phyloP scores from a whole-genome alignment of 768 basidiomycete genomes.

The Tricholoma flavovirens region DNA sequence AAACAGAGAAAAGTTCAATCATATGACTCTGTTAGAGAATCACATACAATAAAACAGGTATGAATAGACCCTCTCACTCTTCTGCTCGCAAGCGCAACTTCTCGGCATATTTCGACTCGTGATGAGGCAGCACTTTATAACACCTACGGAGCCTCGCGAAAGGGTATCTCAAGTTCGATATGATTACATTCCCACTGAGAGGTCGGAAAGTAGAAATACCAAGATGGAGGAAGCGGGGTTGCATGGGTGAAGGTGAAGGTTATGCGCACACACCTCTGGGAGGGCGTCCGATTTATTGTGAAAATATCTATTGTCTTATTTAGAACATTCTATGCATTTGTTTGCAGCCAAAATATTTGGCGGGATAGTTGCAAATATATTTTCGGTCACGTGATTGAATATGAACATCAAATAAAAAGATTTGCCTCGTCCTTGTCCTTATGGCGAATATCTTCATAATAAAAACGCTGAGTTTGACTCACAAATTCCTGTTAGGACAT shows the following conservation, averaged over 20 bases:
- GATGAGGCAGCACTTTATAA: conserved; percentile 13
- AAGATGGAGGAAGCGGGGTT: neutral
- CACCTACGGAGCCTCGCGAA: neutral
- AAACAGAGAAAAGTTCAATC: conserved; percentile 5
- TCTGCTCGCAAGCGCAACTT: conserved; percentile 60
- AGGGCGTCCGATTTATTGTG: no score
- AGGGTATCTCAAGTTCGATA: neutral
- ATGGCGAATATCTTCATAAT: no score
- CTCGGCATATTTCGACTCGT: conserved; percentile 57
- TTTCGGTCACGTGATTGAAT: no score
- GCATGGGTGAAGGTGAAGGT: neutral
- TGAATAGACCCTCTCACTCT: conserved; percentile 22
- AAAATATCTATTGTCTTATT: no score
- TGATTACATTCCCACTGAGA: neutral
- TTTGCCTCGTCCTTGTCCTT: no score
- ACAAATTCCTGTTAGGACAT: no score
- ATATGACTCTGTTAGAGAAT: conserved; percentile 12
- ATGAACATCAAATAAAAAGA: no score
- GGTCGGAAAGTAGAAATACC: conserved; percentile 1
- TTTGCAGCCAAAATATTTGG: no score
- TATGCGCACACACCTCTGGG: no score
- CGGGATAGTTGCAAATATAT: no score
- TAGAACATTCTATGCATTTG: no score
- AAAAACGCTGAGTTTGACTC: no score
- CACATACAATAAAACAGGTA: conserved; percentile 15